Percentiles rank a stretch among this genome's conserved stretches.
Conservation (phyloP, 129 eudicot genomes). For the Solidago caesia region DNA sequence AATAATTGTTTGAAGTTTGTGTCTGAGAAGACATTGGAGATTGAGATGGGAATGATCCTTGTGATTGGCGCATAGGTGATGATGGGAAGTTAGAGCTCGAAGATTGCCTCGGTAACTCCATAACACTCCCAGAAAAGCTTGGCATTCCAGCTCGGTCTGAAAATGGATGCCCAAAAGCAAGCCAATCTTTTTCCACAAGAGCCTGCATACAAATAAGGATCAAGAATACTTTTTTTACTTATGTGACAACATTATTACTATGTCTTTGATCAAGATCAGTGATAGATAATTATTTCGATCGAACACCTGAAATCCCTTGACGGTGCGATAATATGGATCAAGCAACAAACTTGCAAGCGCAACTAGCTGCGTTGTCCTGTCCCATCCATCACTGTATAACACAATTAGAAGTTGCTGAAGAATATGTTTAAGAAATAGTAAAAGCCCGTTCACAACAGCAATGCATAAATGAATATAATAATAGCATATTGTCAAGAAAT, state of each 20-base stretch:
- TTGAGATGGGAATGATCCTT: conserved; percentile 66
- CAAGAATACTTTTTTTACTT: neutral
- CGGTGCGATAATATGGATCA: conserved; percentile 97
- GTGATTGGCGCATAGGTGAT: conserved; percentile 72
- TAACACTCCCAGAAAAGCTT: conserved; percentile 61
- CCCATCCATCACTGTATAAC: conserved; percentile 96
- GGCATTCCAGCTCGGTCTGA: conserved; percentile 88
- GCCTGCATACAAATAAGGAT: conserved; percentile 51
- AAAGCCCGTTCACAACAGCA: neutral
- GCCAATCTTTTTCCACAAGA: conserved; percentile 97
- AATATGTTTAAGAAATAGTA: neutral
- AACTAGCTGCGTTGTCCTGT: conserved; percentile 89
- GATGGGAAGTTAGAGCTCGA: conserved; percentile 73
- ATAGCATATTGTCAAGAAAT: neutral
- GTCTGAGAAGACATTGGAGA: conserved; percentile 49
- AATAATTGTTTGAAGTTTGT: conserved; percentile 49
- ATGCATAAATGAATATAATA: neutral
- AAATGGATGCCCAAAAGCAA: conserved; percentile 99
- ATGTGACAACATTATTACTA: conserved; percentile 3
- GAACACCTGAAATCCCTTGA: conserved; percentile 93
- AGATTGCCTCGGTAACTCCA: conserved; percentile 70
- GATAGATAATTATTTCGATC: neutral
- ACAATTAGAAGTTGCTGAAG: conserved; percentile 13
- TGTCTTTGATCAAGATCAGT: neutral
- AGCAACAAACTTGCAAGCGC: conserved; percentile 93